Evolutionary conservation across 1,139 yeast genomes (phyloP).

Genomic region (Magnusiomyces suaveolens): DNA sequence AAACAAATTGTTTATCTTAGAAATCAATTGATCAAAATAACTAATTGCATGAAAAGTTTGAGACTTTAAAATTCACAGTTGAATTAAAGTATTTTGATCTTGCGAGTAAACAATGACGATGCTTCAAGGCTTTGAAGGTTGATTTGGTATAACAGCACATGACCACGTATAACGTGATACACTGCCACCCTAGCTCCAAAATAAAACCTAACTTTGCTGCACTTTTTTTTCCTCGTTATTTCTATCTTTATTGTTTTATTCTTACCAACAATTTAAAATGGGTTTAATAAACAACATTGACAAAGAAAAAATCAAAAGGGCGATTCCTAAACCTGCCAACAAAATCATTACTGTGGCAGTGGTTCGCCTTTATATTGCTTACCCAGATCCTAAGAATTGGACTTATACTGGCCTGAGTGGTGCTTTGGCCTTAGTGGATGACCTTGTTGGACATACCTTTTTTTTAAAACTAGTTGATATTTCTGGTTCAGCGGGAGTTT

Average conservation of each 20-base stretch:
- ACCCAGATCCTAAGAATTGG: slow-evolving; percentile 79
- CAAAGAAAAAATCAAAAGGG: slow-evolving; percentile 80
- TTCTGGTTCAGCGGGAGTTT: slow-evolving; percentile 66
- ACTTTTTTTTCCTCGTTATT: not conserved
- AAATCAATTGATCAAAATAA: no score
- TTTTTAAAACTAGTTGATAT: slow-evolving; percentile 84
- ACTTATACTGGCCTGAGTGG: slow-evolving; percentile 81
- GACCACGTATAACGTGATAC: no score
- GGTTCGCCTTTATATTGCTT: slow-evolving; percentile 80
- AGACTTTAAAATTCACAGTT: no score
- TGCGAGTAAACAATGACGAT: no score
- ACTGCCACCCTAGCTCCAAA: no score
- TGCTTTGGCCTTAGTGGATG: slow-evolving; percentile 80
- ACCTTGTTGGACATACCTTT: slow-evolving; percentile 86
- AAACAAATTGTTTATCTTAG: no score
- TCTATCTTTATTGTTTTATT: not conserved
- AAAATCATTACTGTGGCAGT: slow-evolving; percentile 86
- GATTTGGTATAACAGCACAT: no score
- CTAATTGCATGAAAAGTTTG: no score
- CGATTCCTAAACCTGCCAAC: slow-evolving; percentile 78
- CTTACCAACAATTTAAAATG: slow-evolving; percentile 32
- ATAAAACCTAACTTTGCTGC: no score
- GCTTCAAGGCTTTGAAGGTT: no score
- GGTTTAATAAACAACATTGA: slow-evolving; percentile 58
- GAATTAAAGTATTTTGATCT: no score